Evolutionary conservation across 768 basidiomycete species (phyloP), one percentile per base, ranked within the genome.

Genomic region (Cystofilobasidium ferigula): DNA sequence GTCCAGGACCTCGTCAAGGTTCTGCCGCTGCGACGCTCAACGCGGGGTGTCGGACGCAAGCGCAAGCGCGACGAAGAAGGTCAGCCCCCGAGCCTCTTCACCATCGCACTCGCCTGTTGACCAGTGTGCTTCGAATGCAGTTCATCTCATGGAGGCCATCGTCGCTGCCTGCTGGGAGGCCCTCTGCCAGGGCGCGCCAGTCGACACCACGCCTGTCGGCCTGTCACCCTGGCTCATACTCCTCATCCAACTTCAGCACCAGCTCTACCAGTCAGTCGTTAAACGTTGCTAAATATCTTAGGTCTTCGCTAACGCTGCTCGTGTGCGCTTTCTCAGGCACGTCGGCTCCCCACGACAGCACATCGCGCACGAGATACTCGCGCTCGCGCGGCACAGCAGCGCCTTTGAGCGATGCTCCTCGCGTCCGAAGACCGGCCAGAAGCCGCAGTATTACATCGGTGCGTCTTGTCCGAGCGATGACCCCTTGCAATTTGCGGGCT

Each of bases 151-250:
- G 10, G 43, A 60, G 9, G 18, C 16, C 22, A 34, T 60, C 40
- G 2, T 40, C 16, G 28, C 26, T 8, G 38, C 38, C 13, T 28
- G 43, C 43, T 40, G 28, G 58, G 18, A 40, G n/a, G 32, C 28
- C 12, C 43, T 60, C 12, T 38, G 18, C 26, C 13, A 8, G 3
- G 18, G 28, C 38, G 1, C 30, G 38, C 14, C 36, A 6, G 8
- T 24, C 12, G 38, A 28, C 5, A 8, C 26, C 1, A 9, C 35
- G 20, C 14, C 40, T 12, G 22, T 60, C n/a, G 38, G 58, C 28
- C 16, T 28, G 16, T 60, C 58, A 34, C 38, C 14, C 22, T 60
- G 58, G 58, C 24, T 60, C 38, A 28, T 60, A 20, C 58, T 30
- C 7, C 58, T 60, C 22, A 20, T 60, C 20, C 38, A 43, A 30